Percentiles rank a stretch among this genome's conserved stretches.
Evolutionary conservation across 805 yeast genomes (phyloP).

Genomic region (Yamadazyma olivae): DNA sequence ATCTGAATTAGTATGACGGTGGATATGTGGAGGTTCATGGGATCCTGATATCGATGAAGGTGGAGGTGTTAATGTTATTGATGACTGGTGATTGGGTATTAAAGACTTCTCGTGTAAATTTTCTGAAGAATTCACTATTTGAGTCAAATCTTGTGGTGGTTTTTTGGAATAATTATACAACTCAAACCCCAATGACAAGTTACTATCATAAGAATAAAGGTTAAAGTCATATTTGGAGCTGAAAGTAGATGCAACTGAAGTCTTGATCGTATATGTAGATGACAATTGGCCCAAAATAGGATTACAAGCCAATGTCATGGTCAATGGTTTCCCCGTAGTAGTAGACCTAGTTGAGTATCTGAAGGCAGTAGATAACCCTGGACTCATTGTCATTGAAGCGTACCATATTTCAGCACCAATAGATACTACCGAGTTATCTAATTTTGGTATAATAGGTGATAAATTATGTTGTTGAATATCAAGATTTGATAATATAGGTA

Average conservation of each 20-base stretch:
- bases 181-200: conserved; percentile 83
- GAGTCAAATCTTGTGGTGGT: no score
- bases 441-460: conserved; percentile 32
- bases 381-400: conserved; percentile 78
- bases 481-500: background rate
- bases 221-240: conserved; percentile 88
- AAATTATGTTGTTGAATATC: conserved; percentile 26
- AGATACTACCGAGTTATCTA: conserved; percentile 64
- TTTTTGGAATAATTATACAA: conserved; percentile 54
- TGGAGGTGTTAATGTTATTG: background rate
- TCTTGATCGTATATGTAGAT: conserved; percentile 81
- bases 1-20: conserved; percentile 6
- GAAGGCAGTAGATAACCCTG: conserved; percentile 83
- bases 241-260: conserved; percentile 71
- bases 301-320: conserved; percentile 81
- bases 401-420: conserved; percentile 89
- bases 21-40: conserved; percentile 14
- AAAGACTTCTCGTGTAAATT: background rate
- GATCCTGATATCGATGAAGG: background rate
- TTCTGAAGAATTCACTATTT: background rate
- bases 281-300: conserved; percentile 89
- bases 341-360: conserved; percentile 84
- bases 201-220: conserved; percentile 84
- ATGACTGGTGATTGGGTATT: background rate
- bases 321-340: conserved; percentile 83